Evolutionary conservation across 345 rosid genomes (phyloP).

Genomic region (Pugionium cornutum): DNA sequence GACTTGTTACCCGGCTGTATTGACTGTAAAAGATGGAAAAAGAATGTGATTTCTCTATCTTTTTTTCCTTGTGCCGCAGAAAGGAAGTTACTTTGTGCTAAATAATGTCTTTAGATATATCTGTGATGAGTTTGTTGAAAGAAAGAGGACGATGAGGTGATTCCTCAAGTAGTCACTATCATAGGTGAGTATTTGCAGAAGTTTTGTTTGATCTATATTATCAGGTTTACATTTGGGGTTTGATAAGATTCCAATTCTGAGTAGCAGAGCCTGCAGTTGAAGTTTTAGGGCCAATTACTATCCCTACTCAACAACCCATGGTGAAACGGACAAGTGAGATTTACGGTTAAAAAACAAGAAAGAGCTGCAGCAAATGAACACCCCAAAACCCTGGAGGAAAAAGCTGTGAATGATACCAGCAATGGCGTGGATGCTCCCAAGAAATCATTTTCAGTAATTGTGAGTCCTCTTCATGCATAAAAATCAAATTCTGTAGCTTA

Average conservation of each 20-base stretch:
- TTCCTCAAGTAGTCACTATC: constrained; percentile 27
- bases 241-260: neutral
- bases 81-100: constrained; percentile 70
- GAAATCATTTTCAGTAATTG: constrained; percentile 33
- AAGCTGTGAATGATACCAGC: constrained; percentile 16
- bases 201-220: neutral
- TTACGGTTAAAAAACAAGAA: constrained; percentile 24
- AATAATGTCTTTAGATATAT: constrained; percentile 76
- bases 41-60: constrained; percentile 60
- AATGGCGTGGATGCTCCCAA: constrained; percentile 35
- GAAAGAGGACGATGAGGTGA: constrained; percentile 35
- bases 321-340: constrained; percentile 25
- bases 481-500: neutral
- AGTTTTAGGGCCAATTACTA: constrained; percentile 21
- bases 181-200: constrained; percentile 29
- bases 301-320: constrained; percentile 18
- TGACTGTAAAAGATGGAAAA: constrained; percentile 52
- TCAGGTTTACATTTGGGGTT: neutral
- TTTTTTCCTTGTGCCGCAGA: constrained; percentile 88
- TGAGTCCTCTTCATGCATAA: constrained; percentile 28
- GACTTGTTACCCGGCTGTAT: constrained; percentile 69
- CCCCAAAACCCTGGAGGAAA: constrained; percentile 18
- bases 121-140: constrained; percentile 47
- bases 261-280: constrained; percentile 16
- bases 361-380: constrained; percentile 25